These are phyloP conservation scores for Lactarius hengduanensis DNA, from an alignment of 768 basidiomycete species.

Conservation along the genomic window DNA sequence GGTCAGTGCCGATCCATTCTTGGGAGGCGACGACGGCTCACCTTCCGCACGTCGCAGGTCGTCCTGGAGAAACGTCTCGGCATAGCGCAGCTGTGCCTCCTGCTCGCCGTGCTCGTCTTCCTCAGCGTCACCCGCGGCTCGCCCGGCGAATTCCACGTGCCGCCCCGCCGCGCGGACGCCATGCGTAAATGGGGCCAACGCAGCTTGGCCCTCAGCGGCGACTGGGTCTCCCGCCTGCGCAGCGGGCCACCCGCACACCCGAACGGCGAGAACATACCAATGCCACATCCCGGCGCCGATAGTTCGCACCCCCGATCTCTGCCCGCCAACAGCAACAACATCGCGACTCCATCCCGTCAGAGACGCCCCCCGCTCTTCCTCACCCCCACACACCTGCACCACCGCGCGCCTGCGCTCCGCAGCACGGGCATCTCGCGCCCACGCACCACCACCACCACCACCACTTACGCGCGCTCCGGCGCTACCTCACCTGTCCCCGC, in stretches of 20 bases:
- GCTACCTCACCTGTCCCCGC: background rate
- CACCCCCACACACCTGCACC: background rate
- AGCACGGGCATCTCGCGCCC: conserved; percentile 5
- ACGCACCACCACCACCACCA: background rate
- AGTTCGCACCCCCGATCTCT: background rate
- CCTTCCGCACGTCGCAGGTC: conserved; percentile 48
- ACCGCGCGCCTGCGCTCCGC: conserved; percentile 13
- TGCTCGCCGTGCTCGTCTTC: conserved; percentile 81
- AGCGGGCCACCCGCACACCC: conserved; percentile 29
- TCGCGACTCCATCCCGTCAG: conserved; percentile 14
- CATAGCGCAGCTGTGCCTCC: conserved; percentile 80
- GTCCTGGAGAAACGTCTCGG: conserved; percentile 86
- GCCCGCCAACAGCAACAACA: background rate
- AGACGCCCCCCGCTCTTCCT: conserved; percentile 3
- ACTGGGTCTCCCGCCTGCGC: conserved; percentile 45
- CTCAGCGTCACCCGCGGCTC: conserved; percentile 84
- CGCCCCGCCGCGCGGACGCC: conserved; percentile 31
- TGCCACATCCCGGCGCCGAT: background rate
- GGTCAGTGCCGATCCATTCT: conserved; percentile 40
- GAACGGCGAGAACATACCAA: conserved; percentile 7
- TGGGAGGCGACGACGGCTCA: background rate
- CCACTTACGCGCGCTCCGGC: background rate
- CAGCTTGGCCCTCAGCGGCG: conserved; percentile 55
- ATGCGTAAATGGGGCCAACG: conserved; percentile 57
- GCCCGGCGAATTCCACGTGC: conserved; percentile 33